phyloP scores from a whole-genome alignment of 228 moss, liverwort and hornwort species.

The Sphagnum fallax region DNA sequence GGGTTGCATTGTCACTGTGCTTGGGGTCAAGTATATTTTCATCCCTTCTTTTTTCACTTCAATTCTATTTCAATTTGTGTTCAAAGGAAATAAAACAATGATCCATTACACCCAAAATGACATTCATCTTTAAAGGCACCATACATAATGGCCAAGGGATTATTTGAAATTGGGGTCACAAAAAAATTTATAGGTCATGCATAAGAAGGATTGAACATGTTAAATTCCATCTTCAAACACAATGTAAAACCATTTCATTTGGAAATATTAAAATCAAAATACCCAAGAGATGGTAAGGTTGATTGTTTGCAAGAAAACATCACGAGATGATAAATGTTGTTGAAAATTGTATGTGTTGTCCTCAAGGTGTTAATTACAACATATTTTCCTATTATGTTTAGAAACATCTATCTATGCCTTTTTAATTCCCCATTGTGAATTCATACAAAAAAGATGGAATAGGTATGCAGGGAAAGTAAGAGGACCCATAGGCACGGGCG shows the following conservation, averaged over 20 bases:
- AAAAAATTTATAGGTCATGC: neutral
- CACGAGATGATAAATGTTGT: neutral
- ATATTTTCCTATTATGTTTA: neutral
- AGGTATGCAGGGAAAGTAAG: conserved; percentile 44
- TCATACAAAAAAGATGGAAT: neutral
- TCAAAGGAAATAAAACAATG: neutral
- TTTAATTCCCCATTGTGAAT: neutral
- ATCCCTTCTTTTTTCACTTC: neutral
- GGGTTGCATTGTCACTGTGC: conserved; percentile 22
- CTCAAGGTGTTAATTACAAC: neutral
- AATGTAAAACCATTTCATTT: too few relatives aligned
- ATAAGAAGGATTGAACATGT: too few relatives aligned
- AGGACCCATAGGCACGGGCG: conserved; percentile 31
- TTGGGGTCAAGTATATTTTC: conserved; percentile 6
- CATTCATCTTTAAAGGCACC: too few relatives aligned
- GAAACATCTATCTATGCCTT: neutral
- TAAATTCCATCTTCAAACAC: too few relatives aligned
- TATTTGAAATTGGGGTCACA: neutral
- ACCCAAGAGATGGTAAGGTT: too few relatives aligned
- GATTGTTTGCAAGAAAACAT: too few relatives aligned
- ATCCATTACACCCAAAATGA: too few relatives aligned
- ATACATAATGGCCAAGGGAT: neutral
- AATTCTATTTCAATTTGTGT: neutral
- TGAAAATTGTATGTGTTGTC: neutral
- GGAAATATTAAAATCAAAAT: too few relatives aligned